Evolutionary conservation across 352 stramenopile species (phyloP).

Genomic region (Globisporangium polare): DNA sequence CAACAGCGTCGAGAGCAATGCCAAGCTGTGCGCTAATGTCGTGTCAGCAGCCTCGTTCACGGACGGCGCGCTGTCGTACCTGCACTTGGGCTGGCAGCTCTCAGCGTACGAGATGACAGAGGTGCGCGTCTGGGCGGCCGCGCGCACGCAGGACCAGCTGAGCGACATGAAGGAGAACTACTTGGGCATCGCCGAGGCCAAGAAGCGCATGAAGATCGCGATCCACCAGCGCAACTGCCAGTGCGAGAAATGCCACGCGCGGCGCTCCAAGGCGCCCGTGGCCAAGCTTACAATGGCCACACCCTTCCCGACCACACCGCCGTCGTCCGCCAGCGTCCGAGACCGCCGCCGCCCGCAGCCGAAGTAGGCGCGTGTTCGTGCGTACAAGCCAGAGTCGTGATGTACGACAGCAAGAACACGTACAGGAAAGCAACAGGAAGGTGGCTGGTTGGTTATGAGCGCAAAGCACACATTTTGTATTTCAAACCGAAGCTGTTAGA

Average conservation of each 20-base stretch:
- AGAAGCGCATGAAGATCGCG: slow-evolving; percentile 79
- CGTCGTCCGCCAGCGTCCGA: slow-evolving; percentile 26
- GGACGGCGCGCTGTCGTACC: slow-evolving; percentile 37
- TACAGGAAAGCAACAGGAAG: not conserved
- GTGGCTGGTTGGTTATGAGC: not conserved
- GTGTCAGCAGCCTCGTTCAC: too few relatives aligned
- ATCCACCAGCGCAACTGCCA: slow-evolving; percentile 83
- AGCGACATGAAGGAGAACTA: slow-evolving; percentile 88
- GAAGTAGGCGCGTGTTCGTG: not conserved
- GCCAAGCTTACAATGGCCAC: slow-evolving; percentile 27
- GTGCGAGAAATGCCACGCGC: slow-evolving; percentile 69
- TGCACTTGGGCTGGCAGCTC: slow-evolving; percentile 47
- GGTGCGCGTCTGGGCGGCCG: slow-evolving; percentile 71
- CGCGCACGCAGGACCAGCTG: slow-evolving; percentile 66
- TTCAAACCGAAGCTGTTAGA: slow-evolving; percentile 24
- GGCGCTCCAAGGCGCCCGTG: slow-evolving; percentile 39
- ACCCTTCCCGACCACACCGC: slow-evolving; percentile 43
- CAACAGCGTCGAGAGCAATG: slow-evolving; percentile 29
- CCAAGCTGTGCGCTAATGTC: slow-evolving; percentile 8
- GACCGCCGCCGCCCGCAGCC: slow-evolving; percentile 37
- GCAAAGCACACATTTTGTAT: slow-evolving; percentile 16
- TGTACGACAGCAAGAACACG: not conserved
- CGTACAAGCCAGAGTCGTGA: not conserved
- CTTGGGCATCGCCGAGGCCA: slow-evolving; percentile 74
- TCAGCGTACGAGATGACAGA: slow-evolving; percentile 69